phyloP scores from a whole-genome alignment of 106 monocot species.

The Vanilla planifolia region DNA sequence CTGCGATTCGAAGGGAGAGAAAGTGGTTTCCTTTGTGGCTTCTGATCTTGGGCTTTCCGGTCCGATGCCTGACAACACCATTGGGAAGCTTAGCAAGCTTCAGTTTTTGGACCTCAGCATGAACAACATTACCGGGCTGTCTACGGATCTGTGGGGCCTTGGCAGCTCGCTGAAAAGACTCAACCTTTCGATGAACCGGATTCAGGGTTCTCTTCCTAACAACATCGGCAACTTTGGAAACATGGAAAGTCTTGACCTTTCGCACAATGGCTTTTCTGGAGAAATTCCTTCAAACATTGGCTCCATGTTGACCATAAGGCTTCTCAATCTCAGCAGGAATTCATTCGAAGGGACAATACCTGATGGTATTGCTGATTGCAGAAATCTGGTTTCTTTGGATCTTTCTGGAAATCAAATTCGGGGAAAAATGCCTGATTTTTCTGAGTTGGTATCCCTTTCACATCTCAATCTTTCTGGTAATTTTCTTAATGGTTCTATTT shows the following conservation, averaged over 20 bases:
- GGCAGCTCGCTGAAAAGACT: constrained; percentile 46
- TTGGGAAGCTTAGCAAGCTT: constrained; percentile 69
- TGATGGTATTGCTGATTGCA: constrained; percentile 37
- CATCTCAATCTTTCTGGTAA: constrained; percentile 75
- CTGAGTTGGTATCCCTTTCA: constrained; percentile 29
- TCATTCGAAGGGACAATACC: constrained; percentile 44
- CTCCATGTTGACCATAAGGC: constrained; percentile 19
- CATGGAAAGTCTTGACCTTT: constrained; percentile 62
- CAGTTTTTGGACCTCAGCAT: constrained; percentile 59
- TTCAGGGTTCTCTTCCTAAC: constrained; percentile 56
- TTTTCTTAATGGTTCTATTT: constrained; percentile 34
- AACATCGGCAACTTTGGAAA: constrained; percentile 67
- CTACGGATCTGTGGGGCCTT: constrained; percentile 67
- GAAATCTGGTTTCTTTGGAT: constrained; percentile 29
- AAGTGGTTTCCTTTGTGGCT: constrained; percentile 26
- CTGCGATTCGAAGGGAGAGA: constrained; percentile 34
- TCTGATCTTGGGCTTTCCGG: constrained; percentile 58
- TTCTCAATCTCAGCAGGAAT: constrained; percentile 48
- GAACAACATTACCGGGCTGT: constrained; percentile 47
- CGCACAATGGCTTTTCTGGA: constrained; percentile 48
- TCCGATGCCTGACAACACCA: constrained; percentile 66
- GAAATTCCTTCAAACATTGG: constrained; percentile 38
- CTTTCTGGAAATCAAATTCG: constrained; percentile 40
- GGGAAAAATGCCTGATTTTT: constrained; percentile 44
- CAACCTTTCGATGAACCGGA: constrained; percentile 60